Evolutionary conservation across 148 eudicot species (phyloP).

Genomic region (Vaccinium myrtillus): DNA sequence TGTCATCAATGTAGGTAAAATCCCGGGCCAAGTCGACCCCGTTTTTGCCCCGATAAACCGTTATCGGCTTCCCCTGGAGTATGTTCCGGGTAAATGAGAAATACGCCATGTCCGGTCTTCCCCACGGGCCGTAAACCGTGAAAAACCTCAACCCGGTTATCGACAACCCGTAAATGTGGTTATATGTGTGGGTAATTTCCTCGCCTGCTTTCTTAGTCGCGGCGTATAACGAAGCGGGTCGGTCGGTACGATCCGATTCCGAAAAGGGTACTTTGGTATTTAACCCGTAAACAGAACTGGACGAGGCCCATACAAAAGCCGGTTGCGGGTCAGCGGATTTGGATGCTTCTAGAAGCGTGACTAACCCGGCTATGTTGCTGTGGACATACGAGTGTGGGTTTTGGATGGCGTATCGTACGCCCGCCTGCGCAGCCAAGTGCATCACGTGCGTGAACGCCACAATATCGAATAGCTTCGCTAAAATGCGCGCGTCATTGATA

Average conservation of each 20-base stretch:
- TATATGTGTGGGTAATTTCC: neutral
- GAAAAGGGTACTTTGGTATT: neutral
- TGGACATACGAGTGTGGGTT: conserved; percentile 7
- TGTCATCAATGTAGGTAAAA: conserved; percentile 7
- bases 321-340: neutral
- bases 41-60: neutral
- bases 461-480: neutral
- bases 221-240: neutral
- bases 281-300: conserved; percentile 6
- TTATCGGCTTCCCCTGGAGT: conserved; percentile 5
- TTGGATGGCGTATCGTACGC: neutral
- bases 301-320: conserved; percentile 3
- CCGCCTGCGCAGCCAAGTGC: conserved; percentile 9
- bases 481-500: neutral
- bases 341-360: neutral
- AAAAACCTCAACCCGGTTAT: neutral
- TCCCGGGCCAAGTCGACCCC: neutral
- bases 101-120: conserved; percentile 15
- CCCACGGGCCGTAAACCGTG: conserved; percentile 14
- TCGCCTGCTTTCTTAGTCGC: conserved; percentile 5
- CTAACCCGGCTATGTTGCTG: conserved; percentile 6
- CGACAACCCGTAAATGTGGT: conserved; percentile 3
- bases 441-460: neutral
- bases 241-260: conserved; percentile 5
- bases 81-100: conserved; percentile 2